These are phyloP conservation scores for Ustilago cynodontis DNA, from an alignment of 1,284 basidiomycete species.

Conservation along the genomic window DNA sequence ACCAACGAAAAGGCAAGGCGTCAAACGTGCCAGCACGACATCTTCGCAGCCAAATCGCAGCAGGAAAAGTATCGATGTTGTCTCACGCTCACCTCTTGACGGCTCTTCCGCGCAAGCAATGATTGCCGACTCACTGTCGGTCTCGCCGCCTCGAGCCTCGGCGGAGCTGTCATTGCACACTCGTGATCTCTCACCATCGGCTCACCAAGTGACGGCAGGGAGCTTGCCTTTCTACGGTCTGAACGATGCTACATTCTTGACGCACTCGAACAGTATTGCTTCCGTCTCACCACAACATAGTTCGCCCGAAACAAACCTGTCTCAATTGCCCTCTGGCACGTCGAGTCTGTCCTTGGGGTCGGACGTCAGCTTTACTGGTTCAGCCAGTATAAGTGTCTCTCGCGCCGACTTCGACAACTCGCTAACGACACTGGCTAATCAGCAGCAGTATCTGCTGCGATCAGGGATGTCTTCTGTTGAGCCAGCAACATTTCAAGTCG, in stretches of 20 bases:
- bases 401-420: background rate
- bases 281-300: background rate
- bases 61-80: slow-evolving; percentile 7
- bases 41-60: background rate
- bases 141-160: slow-evolving; percentile 19
- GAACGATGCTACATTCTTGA: background rate
- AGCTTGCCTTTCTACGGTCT: background rate
- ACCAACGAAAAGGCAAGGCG: background rate
- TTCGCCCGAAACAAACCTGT: background rate
- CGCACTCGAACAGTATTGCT: background rate
- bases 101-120: background rate
- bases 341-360: slow-evolving; percentile 17
- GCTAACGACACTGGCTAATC: background rate
- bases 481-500: slow-evolving; percentile 28
- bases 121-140: slow-evolving; percentile 5
- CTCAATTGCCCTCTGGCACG: slow-evolving; percentile 9
- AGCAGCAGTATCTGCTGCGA: background rate
- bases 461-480: background rate
- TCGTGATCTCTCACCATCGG: background rate
- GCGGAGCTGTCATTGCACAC: background rate
- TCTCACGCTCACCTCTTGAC: background rate
- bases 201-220: background rate
- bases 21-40: slow-evolving; percentile 3
- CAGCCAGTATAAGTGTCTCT: background rate
- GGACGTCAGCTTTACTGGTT: slow-evolving; percentile 3